Conservation (phyloP, 1,284 basidiomycete genomes). For the Sporisorium scitamineum region DNA sequence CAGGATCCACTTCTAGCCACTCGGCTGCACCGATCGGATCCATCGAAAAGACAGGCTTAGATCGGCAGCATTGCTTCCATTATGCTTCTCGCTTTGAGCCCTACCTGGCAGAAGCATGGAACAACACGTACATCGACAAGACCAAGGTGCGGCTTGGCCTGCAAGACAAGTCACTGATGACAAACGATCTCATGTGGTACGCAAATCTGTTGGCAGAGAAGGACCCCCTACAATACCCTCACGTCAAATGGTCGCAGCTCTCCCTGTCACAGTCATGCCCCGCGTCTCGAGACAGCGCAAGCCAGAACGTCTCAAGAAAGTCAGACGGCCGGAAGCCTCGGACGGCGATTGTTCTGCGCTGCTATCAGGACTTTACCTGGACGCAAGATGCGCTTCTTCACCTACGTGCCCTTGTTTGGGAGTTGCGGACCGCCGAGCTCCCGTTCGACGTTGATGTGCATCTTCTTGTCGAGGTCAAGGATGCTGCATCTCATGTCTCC, state of each 20-base stretch:
- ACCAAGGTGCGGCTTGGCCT: conserved; percentile 7
- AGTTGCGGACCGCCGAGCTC: conserved; percentile 17
- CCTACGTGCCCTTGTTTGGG: conserved; percentile 31
- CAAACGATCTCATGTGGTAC: conserved; percentile 22
- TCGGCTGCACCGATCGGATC: conserved; percentile 12
- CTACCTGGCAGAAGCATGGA: conserved; percentile 9
- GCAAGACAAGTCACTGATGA: background rate
- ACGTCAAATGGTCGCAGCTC: conserved; percentile 10
- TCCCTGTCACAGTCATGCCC: background rate
- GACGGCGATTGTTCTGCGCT: conserved; percentile 22
- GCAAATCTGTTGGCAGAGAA: conserved; percentile 25
- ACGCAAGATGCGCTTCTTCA: conserved; percentile 17
- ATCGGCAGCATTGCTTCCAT: conserved; percentile 8
- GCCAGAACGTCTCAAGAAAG: background rate
- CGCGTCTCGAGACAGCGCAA: background rate
- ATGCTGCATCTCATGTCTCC: conserved; percentile 11
- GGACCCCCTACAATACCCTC: background rate
- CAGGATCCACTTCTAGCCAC: background rate
- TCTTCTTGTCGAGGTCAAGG: conserved; percentile 29
- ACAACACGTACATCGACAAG: conserved; percentile 21
- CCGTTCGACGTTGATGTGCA: conserved; percentile 22
- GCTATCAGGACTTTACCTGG: conserved; percentile 23
- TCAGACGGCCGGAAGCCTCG: background rate
- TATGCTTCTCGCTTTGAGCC: conserved; percentile 22
- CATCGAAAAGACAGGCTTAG: background rate